Conservation (phyloP, 2,329 filamentous ascomycete genomes). For the Pestalotiopsis sp. region DNA sequence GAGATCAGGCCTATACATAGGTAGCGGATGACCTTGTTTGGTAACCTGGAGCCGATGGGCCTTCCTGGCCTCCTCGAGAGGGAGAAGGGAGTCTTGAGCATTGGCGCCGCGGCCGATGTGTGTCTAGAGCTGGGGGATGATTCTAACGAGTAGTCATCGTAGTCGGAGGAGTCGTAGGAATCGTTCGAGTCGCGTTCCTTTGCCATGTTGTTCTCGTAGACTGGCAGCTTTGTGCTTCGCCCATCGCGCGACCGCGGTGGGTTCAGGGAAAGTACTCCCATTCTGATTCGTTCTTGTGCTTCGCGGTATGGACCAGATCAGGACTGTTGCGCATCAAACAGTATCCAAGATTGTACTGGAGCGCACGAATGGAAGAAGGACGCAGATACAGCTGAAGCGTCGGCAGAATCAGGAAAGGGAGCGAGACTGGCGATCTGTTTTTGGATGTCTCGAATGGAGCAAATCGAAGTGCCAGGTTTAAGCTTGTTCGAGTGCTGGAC, state of each 20-base stretch:
- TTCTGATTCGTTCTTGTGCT: constrained; percentile 29
- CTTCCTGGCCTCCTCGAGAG: constrained; percentile 34
- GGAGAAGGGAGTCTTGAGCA: constrained; percentile 42
- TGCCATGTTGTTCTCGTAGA: constrained; percentile 48
- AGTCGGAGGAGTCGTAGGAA: constrained; percentile 45
- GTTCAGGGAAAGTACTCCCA: constrained; percentile 52
- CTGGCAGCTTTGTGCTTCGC: constrained; percentile 44
- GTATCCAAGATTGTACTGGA: not conserved
- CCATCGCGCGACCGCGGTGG: constrained; percentile 49
- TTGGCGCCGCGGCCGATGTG: constrained; percentile 45
- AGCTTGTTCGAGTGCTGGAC: not conserved
- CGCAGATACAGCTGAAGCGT: not conserved
- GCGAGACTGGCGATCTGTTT: not conserved
- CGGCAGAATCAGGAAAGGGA: not conserved
- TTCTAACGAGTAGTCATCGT: constrained; percentile 41
- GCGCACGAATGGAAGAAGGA: not conserved
- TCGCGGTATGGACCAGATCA: not conserved
- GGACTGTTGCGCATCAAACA: not conserved
- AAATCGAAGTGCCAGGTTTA: not conserved
- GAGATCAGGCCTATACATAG: constrained; percentile 73
- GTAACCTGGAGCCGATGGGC: constrained; percentile 61
- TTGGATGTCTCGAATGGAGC: not conserved
- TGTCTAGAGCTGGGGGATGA: constrained; percentile 58
- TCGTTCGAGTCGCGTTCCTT: constrained; percentile 58
- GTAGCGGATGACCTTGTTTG: constrained; percentile 75